Percentiles rank a stretch among this genome's conserved stretches.
Conservation (phyloP, 768 basidiomycete genomes). For the Russula emetica region DNA sequence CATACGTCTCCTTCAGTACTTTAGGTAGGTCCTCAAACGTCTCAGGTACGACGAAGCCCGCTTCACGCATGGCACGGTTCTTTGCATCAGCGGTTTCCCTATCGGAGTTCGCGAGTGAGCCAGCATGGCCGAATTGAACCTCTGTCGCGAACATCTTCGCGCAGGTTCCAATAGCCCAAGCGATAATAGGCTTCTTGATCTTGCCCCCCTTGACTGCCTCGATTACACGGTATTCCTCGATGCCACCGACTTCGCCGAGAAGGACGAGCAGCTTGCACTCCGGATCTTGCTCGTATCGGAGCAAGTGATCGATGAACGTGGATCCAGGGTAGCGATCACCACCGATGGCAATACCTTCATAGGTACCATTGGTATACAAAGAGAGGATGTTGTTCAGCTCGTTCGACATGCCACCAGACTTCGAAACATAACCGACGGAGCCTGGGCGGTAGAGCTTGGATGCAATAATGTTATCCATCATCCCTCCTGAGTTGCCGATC, state of each 20-base stretch:
- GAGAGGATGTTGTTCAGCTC: conserved; percentile 99
- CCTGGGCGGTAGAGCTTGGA: conserved; percentile 98
- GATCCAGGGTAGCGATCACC: conserved; percentile 98
- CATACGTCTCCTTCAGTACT: conserved; percentile 81
- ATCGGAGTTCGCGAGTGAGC: conserved; percentile 96
- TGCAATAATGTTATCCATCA: conserved; percentile 99
- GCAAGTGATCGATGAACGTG: conserved; percentile 97
- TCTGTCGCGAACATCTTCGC: conserved; percentile 99
- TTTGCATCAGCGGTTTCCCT: conserved; percentile 97
- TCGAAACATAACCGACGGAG: conserved; percentile 97
- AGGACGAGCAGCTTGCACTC: conserved; percentile 99
- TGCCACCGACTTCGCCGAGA: conserved; percentile 97
- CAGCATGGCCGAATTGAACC: conserved; percentile 99
- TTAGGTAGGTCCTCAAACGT: conserved; percentile 95
- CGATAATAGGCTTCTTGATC: conserved; percentile 98
- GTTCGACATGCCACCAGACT: conserved; percentile 99
- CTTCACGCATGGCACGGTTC: conserved; percentile 91
- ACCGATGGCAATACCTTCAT: conserved; percentile 99
- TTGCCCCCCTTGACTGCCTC: conserved; percentile 89
- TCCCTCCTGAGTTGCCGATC: conserved; percentile 98
- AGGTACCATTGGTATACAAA: conserved; percentile 93
- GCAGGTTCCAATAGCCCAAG: conserved; percentile 99
- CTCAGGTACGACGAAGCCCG: conserved; percentile 94
- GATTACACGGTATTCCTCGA: conserved; percentile 98
- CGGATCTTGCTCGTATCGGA: conserved; percentile 95